Base-by-base conservation (phyloP, 441 rosid species). In the Jatropha podagrica region DNA sequence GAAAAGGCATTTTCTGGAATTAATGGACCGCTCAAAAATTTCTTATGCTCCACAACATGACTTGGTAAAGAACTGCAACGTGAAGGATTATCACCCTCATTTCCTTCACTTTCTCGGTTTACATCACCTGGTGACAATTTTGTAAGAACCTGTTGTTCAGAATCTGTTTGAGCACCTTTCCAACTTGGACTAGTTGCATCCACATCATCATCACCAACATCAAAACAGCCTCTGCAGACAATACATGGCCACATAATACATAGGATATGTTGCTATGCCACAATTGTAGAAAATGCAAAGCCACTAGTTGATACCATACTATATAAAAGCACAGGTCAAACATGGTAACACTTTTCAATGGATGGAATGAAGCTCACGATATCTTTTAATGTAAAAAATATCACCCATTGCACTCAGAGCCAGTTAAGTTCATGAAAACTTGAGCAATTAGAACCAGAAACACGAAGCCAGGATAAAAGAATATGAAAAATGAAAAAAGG, bases 211-310 rank as follows among this genome's bases (percentile, higher is more conserved):
- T 90, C 94, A 52, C 90, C 85, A 59, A 91, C 75, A 82, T 96
- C 98, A 84, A 96, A 96, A 84, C 98, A 94, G 70, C 90, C 91
- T 81, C 98, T 96, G 93, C 84, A 88, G 68, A 75, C 69, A 68
- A 66, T 68, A 68, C 41, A 78, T 26, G 14, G 51, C 73, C 56
- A 60, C 56, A 63, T 41, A 78, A 76, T 55, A 63, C 58, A 17
- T 48, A 54, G 7, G 46, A 37, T 15, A 41, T 10, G 62, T 69
- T 60, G 15, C 58, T 11, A 65, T 15, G 26, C 41, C 51, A 27
- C 41, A 69, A 44, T n/a, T 7, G 51, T 54, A 14, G 65, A 69
- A 58, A 56, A 68, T 46, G 73, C 32, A 71, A 26, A 61, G 37
- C 55, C 61, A 60, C 17, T n/a, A 49, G 44, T n/a, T 54, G 20